These are phyloP conservation scores for Hansenula lynferdii DNA, from an alignment of 1,139 yeast species.

Conservation along the genomic window DNA sequence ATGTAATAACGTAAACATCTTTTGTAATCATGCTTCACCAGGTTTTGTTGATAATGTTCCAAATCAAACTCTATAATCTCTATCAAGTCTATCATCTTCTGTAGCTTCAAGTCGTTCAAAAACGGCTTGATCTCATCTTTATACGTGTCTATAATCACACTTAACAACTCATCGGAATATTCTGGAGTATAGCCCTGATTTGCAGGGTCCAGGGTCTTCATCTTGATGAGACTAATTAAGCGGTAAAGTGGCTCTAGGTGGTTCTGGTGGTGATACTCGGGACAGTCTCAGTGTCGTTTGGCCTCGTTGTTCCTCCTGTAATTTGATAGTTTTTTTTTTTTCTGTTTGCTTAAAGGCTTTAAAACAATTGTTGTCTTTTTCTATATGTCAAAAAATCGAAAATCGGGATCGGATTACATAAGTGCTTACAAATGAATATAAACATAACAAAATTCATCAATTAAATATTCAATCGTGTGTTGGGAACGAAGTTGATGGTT, in stretches of 20 bases:
- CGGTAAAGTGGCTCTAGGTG: no score
- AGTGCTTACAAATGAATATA: no score
- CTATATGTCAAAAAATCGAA: not conserved
- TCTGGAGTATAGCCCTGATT: constrained; percentile 28
- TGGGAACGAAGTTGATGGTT: constrained; percentile 62
- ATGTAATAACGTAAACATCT: constrained; percentile 25
- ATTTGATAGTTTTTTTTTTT: no score
- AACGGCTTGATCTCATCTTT: constrained; percentile 24
- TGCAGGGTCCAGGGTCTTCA: constrained; percentile 3
- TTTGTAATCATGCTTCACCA: constrained; percentile 9
- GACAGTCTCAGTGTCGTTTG: no score
- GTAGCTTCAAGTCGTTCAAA: constrained; percentile 23
- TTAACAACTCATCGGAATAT: constrained; percentile 28
- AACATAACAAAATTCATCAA: no score
- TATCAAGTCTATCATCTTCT: constrained; percentile 27
- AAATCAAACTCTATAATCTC: constrained; percentile 27
- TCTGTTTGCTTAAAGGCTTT: no score
- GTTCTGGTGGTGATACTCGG: no score
- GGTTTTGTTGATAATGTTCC: constrained; percentile 23
- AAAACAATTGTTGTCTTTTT: not conserved
- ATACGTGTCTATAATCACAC: constrained; percentile 25
- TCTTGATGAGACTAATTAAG: no score
- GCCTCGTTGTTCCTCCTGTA: no score
- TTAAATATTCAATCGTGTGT: constrained; percentile 32
- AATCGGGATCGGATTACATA: not conserved